phyloP scores from a whole-genome alignment of 2,329 filamentous ascomycete species.

The Arachnomyces sp. region DNA sequence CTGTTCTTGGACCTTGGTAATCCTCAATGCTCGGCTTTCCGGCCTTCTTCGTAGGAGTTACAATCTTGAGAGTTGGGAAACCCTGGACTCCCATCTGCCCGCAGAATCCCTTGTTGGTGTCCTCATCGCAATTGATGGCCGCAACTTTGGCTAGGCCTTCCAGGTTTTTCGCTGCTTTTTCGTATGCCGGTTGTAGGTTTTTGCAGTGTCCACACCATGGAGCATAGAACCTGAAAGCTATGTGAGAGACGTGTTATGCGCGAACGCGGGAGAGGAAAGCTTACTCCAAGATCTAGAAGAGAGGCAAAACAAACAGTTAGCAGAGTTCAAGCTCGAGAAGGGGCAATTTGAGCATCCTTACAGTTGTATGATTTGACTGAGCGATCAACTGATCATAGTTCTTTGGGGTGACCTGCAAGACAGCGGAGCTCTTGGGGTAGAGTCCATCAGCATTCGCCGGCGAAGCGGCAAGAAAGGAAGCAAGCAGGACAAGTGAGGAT shows the following conservation, averaged over 20 bases:
- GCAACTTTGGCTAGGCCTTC: conserved; percentile 91
- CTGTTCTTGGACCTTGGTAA: conserved; percentile 73
- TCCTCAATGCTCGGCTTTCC: conserved; percentile 78
- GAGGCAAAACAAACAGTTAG: conserved; percentile 15
- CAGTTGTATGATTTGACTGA: conserved; percentile 83
- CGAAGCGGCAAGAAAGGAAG: conserved; percentile 57
- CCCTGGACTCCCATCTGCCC: conserved; percentile 79
- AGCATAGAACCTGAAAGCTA: conserved; percentile 77
- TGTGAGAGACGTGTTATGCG: conserved; percentile 31
- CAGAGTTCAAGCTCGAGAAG: neutral
- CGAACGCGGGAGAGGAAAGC: conserved; percentile 17
- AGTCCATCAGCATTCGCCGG: conserved; percentile 61
- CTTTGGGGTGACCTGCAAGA: conserved; percentile 71
- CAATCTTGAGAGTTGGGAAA: conserved; percentile 92
- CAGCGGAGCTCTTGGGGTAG: conserved; percentile 79
- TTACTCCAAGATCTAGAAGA: conserved; percentile 46
- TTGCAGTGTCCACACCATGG: conserved; percentile 98
- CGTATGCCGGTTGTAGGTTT: conserved; percentile 89
- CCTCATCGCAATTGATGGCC: conserved; percentile 90
- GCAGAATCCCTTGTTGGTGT: conserved; percentile 82
- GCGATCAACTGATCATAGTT: conserved; percentile 76
- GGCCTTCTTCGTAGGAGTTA: conserved; percentile 72
- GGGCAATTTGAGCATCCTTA: conserved; percentile 40
- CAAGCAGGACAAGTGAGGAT: conserved; percentile 39
- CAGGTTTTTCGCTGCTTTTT: conserved; percentile 83